Conservation (phyloP, 805 yeast species). For the Nematodospora valgi region DNA sequence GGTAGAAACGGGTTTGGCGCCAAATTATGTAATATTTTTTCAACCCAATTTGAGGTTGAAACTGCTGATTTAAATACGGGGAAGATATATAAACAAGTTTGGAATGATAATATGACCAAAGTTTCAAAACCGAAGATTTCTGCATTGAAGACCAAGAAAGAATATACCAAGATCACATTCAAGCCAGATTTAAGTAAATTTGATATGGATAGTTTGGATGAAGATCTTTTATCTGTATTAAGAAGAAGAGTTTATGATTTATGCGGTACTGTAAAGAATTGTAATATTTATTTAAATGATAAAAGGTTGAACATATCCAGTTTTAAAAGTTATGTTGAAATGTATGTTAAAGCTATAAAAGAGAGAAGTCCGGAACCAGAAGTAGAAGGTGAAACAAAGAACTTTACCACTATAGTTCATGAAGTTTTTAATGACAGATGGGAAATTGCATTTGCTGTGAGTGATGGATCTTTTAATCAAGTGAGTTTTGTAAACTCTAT, state of each 20-base stretch:
- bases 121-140: constrained; percentile 75
- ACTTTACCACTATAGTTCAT: constrained; percentile 56
- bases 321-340: constrained; percentile 84
- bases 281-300: constrained; percentile 76
- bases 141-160: constrained; percentile 54
- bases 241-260: constrained; percentile 93
- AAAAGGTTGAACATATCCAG: constrained; percentile 62
- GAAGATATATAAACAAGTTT: constrained; percentile 70
- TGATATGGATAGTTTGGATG: constrained; percentile 80
- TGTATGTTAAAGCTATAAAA: constrained; percentile 78
- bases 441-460: constrained; percentile 94
- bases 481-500: constrained; percentile 96
- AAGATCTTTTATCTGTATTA: constrained; percentile 77
- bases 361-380: constrained; percentile 41
- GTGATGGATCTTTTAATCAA: constrained; percentile 87
- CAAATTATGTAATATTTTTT: constrained; percentile 92
- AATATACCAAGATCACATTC: constrained; percentile 84
- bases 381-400: constrained; percentile 30
- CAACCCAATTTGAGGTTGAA: constrained; percentile 80
- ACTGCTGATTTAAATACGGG: constrained; percentile 75
- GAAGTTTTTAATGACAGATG: constrained; percentile 83
- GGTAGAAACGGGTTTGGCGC: constrained; percentile 99
- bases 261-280: constrained; percentile 87
- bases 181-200: constrained; percentile 84
- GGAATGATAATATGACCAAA: constrained; percentile 83